Conservation (phyloP, 163 green algal species). For the Trebouxiophyceae sp. region DNA sequence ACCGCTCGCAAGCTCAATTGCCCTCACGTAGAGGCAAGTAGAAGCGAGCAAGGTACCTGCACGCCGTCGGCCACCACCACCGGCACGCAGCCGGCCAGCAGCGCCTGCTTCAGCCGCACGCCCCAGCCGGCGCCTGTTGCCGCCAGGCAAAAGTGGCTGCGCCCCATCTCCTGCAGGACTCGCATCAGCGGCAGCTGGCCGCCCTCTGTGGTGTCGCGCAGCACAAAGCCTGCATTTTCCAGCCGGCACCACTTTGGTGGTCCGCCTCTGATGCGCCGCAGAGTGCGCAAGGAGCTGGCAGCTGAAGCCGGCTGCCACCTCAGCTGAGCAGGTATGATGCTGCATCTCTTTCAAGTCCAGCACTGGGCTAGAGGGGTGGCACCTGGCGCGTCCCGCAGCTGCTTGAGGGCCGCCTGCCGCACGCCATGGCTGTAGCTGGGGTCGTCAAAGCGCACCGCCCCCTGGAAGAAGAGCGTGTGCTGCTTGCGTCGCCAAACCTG, state of each 20-base stretch:
- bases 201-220: background rate
- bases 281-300: too few relatives aligned
- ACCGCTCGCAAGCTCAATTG: background rate
- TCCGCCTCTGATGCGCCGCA: too few relatives aligned
- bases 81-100: constrained; percentile 10
- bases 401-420: background rate
- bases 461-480: background rate
- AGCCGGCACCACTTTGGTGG: too few relatives aligned
- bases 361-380: too few relatives aligned
- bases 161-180: background rate
- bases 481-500: background rate
- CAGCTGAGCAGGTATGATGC: too few relatives aligned
- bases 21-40: background rate
- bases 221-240: background rate
- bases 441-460: background rate
- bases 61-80: constrained; percentile 8
- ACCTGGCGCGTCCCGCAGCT: background rate
- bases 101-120: constrained; percentile 13
- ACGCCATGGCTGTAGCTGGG: background rate
- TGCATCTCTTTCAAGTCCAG: too few relatives aligned
- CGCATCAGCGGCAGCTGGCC: background rate
- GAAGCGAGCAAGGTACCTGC: background rate
- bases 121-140: too few relatives aligned
- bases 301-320: too few relatives aligned
- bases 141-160: background rate